Conservation (phyloP, 1,139 yeast genomes). For the Hyphopichia pseudoburtonii region DNA sequence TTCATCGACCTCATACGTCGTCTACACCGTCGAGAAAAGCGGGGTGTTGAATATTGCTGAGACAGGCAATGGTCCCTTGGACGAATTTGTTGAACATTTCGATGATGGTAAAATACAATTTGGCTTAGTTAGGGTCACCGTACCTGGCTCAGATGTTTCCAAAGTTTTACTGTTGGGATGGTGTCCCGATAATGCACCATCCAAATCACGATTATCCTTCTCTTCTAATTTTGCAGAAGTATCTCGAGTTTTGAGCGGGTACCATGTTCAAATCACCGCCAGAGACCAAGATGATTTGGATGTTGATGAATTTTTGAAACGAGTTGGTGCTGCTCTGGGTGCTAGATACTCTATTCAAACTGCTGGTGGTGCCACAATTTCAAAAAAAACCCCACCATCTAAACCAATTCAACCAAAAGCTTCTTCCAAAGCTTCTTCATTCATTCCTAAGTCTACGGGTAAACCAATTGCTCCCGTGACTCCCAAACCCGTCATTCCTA, state of each 20-base stretch:
- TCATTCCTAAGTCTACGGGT: constrained; percentile 41
- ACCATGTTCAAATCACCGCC: constrained; percentile 96
- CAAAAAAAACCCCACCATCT: constrained; percentile 18
- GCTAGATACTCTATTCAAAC: constrained; percentile 81
- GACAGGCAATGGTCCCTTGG: constrained; percentile 64
- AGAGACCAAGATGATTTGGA: constrained; percentile 89
- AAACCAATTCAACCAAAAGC: constrained; percentile 21
- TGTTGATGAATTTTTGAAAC: constrained; percentile 68
- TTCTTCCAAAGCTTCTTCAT: constrained; percentile 27
- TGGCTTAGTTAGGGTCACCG: constrained; percentile 84
- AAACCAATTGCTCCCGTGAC: constrained; percentile 33
- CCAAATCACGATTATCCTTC: constrained; percentile 70
- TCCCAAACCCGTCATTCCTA: constrained; percentile 23
- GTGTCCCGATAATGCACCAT: constrained; percentile 88
- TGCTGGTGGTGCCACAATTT: constrained; percentile 12
- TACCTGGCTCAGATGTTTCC: constrained; percentile 84
- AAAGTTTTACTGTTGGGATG: constrained; percentile 87
- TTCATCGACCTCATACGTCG: constrained; percentile 55
- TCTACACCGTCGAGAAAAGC: constrained; percentile 59
- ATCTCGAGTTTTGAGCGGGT: constrained; percentile 68
- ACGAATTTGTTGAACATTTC: constrained; percentile 78
- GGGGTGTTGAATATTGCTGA: constrained; percentile 59
- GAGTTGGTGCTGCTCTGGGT: constrained; percentile 90
- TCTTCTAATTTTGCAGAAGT: constrained; percentile 77
- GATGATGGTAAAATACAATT: constrained; percentile 89